These are phyloP conservation scores for Mrakia gelida DNA, from an alignment of 768 basidiomycete genomes.

Conservation along the genomic window DNA sequence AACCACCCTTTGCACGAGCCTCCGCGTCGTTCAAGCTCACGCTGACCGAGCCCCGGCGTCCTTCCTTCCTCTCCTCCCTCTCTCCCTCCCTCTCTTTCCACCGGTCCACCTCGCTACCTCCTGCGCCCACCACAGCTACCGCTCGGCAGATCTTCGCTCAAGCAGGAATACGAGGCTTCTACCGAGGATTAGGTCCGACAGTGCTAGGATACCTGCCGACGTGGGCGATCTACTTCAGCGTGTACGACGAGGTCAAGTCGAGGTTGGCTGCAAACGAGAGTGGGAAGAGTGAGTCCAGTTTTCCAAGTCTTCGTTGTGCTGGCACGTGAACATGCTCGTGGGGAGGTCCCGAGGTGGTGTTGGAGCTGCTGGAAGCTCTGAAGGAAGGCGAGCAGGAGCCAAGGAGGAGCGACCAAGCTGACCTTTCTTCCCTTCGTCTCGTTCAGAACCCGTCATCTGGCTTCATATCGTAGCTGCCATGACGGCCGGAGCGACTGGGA, in stretches of 20 bases:
- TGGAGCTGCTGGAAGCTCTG: no score
- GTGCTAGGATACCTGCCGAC: constrained; percentile 95
- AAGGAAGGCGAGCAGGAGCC: neutral
- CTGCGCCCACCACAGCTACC: constrained; percentile 48
- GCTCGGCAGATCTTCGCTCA: constrained; percentile 56
- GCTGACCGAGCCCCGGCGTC: neutral
- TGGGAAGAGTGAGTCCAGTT: constrained; percentile 15
- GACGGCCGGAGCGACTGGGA: constrained; percentile 89
- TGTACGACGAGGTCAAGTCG: constrained; percentile 92
- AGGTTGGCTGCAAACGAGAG: constrained; percentile 52
- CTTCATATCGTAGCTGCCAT: constrained; percentile 88
- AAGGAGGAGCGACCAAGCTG: neutral
- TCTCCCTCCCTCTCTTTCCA: neutral
- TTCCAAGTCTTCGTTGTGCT: neutral
- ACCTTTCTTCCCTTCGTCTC: neutral
- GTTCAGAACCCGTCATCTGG: constrained; percentile 23
- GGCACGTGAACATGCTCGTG: neutral
- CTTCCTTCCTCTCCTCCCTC: neutral
- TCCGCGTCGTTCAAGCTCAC: no score
- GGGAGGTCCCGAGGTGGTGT: no score
- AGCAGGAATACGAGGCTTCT: constrained; percentile 81
- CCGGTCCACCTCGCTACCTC: neutral
- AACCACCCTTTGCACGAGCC: no score
- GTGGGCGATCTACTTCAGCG: constrained; percentile 98
- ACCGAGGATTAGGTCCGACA: constrained; percentile 95